These are phyloP conservation scores for Phytophthora macrochlamydospora DNA, from an alignment of 352 stramenopile species.

Conservation along the genomic window DNA sequence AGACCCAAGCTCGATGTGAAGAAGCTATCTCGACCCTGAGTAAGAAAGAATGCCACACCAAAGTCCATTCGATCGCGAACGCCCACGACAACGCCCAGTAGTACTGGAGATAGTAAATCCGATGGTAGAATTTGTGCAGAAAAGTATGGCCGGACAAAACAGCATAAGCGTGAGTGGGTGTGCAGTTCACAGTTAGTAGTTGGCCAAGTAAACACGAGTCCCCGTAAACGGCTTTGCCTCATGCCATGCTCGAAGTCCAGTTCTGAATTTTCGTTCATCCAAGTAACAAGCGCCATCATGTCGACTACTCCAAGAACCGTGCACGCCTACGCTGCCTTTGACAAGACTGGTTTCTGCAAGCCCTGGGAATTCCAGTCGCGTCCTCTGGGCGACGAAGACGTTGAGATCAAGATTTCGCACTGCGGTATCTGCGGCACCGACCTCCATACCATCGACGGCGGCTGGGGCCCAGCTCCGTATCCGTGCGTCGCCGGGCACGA, in stretches of 20 bases:
- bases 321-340: slow-evolving; percentile 30
- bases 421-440: slow-evolving; percentile 40
- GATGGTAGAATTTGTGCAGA: too few species aligned
- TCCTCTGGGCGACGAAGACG: slow-evolving; percentile 39
- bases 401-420: slow-evolving; percentile 60
- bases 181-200: too few species aligned
- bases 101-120: too few species aligned
- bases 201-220: too few species aligned
- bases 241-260: background rate
- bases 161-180: too few species aligned
- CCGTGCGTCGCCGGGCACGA: slow-evolving; percentile 49
- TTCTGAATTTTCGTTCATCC: background rate
- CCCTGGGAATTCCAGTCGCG: slow-evolving; percentile 41
- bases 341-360: slow-evolving; percentile 20
- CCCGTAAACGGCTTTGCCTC: too few species aligned
- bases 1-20: too few species aligned
- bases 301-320: slow-evolving; percentile 17
- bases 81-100: too few species aligned
- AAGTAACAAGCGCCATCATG: background rate
- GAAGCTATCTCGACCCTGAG: too few species aligned
- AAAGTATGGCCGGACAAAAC: too few species aligned
- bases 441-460: slow-evolving; percentile 38
- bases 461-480: slow-evolving; percentile 39
- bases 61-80: too few species aligned
- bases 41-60: too few species aligned